Evolutionary conservation across 352 stramenopile genomes (phyloP), one percentile per base, ranked within the genome.

Genomic region (Phytophthora sp.): DNA sequence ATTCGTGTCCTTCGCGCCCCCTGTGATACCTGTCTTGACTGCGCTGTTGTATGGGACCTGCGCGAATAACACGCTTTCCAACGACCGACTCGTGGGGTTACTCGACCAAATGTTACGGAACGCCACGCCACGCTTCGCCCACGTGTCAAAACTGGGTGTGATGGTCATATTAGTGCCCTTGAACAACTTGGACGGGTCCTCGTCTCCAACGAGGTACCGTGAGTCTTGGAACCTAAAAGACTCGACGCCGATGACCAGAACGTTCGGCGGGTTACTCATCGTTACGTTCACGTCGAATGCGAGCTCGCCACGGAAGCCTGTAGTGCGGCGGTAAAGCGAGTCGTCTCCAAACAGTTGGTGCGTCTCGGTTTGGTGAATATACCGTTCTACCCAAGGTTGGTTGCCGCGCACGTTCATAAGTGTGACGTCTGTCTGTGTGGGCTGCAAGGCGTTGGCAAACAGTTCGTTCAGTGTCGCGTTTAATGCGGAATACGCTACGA

Each of bases 21-120:
- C 49, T 3, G 64, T 73, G 26, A 77, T 82, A 18, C 73, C 80
- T 2, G 73, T 73, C 49, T 80, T 66, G 0, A 65, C 57, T 12
- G 76, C 57, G 26, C 64, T 73, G 35, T 88, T 65, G 39, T 79
- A 84, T 8, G 77, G 64, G 18, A 88, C 35, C 56, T 88, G 77
- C 0, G 63, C 80, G 66, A 80, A 88, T 24, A 86, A 44, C 35
- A 85, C 73, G 20, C 75, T 84, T 41, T 86, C 77, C 7, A 88
- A 18, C 0, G 80, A 86, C 4, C 80, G 77, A 62, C 77, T 88
- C 12, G 80, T 86, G 16, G 66, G 67, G 59, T 73, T 86, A 33
- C 75, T 86, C 1, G 80, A 86, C 77, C 80, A 88, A 36, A 88
- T 71, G 42, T 86, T 88, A 20, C 55, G 65, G 27, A 88, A 75